phyloP scores from a whole-genome alignment of 2,329 filamentous ascomycete genomes.

The Dendryphion nanum region DNA sequence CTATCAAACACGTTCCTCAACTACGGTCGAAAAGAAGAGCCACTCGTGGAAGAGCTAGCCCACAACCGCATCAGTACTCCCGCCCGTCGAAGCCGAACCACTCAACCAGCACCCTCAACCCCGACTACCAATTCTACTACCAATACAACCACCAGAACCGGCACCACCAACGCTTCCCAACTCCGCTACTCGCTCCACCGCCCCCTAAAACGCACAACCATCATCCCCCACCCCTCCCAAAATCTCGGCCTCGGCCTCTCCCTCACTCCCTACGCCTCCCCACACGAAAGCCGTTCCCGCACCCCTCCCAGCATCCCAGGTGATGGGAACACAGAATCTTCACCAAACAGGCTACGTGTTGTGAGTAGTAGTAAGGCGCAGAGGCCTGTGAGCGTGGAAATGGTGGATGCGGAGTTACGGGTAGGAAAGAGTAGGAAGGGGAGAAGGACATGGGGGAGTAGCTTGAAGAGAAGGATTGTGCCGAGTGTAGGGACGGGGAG shows the following conservation, averaged over 20 bases:
- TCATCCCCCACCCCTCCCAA: conserved; percentile 1
- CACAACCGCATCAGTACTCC: conserved; percentile 8
- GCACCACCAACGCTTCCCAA: neutral
- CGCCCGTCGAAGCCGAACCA: conserved; percentile 4
- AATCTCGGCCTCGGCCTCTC: conserved; percentile 1
- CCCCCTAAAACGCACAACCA: neutral
- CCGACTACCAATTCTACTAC: too few species aligned
- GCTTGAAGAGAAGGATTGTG: conserved; percentile 14
- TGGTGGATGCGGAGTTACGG: conserved; percentile 6
- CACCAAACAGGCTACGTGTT: too few species aligned
- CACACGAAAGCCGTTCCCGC: conserved; percentile 11
- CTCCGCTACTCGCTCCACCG: neutral
- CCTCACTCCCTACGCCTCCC: conserved; percentile 2
- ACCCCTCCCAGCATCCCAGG: conserved; percentile 14
- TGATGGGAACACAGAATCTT: too few species aligned
- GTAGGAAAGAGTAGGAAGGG: conserved; percentile 6
- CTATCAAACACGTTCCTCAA: conserved; percentile 20
- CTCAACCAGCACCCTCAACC: too few species aligned
- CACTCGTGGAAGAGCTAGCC: conserved; percentile 15
- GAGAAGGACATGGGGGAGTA: conserved; percentile 24
- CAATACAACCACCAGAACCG: neutral
- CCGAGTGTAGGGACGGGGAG: conserved; percentile 11
- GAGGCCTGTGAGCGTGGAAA: conserved; percentile 12
- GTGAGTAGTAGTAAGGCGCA: conserved; percentile 15
- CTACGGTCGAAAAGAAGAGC: conserved; percentile 18